Base-by-base conservation (phyloP, 1,284 basidiomycete genomes). In the Puccinia polysora region DNA sequence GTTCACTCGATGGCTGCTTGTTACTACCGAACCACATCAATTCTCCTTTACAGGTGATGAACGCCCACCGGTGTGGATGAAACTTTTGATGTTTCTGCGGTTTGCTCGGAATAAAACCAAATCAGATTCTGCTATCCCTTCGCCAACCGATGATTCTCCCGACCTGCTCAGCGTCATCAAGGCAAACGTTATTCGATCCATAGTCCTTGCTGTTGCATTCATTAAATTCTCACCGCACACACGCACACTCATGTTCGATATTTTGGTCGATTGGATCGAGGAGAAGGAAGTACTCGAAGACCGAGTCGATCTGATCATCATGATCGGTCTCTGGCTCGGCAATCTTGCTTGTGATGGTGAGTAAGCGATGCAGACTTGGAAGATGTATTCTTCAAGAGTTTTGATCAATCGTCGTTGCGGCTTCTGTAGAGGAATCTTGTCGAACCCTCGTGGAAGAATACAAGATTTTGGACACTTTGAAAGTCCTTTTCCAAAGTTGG, bases 331-430 rank as follows among this genome's bases (percentile, higher is more conserved):
- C 32, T 72, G 58, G 58, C 52, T 72, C 18, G 60, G 69, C 15
- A 72, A 72, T 49, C 36, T 72, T 8, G 59, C 49, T 47, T 64
- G 60, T 56, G 38, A 53, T 64, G 69, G 69, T 72, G 40, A 55
- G 47, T 72, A 18, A 6, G 18, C 18, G 62, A 32, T 63, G 25
- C 20, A 40, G 15, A 49, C 4, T 8, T 36, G n/a, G n/a, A n/a
- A n/a, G n/a, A n/a, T n/a, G n/a, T n/a, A n/a, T 10, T 45, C n/a
- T 45, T n/a, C n/a, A n/a, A n/a, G n/a, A n/a, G n/a, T n/a, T n/a
- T n/a, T n/a, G n/a, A n/a, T n/a, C n/a, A n/a, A n/a, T n/a, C n/a
- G n/a, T n/a, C n/a, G n/a, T n/a, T n/a, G n/a, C n/a, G n/a, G n/a
- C n/a, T 58, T 58, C 28, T 43, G 4, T 53, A 70, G 68, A 70